These are phyloP conservation scores for Smallanthus sonchifolius DNA, from an alignment of 129 eudicot species.

Conservation along the genomic window DNA sequence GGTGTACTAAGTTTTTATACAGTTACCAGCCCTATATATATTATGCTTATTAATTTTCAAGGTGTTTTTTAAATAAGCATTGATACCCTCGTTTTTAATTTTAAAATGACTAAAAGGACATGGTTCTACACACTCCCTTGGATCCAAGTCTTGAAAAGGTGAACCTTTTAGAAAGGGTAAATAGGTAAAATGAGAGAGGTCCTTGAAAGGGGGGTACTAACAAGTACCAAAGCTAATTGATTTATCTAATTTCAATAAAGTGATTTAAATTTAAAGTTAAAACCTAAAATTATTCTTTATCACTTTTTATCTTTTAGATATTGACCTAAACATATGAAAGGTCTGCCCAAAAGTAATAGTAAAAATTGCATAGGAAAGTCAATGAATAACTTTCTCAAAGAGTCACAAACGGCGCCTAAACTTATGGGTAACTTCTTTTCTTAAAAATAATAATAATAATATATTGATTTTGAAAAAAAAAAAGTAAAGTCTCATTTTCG, in stretches of 20 bases:
- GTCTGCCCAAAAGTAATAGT: background rate
- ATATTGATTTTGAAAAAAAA: background rate
- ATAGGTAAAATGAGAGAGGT: constrained; percentile 16
- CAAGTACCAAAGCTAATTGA: constrained; percentile 37
- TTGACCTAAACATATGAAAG: constrained; percentile 2
- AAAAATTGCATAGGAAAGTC: background rate
- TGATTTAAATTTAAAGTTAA: background rate
- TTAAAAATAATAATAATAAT: background rate
- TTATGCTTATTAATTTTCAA: background rate
- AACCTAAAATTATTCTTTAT: background rate
- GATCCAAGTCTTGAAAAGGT: constrained; percentile 40
- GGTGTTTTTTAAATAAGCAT: background rate
- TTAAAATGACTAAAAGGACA: constrained; percentile 24
- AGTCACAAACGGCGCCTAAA: background rate
- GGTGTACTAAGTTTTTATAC: no score
- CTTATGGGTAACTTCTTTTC: background rate
- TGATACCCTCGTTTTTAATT: background rate
- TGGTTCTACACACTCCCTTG: constrained; percentile 24
- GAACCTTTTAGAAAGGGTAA: constrained; percentile 35
- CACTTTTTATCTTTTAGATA: background rate
- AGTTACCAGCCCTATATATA: background rate
- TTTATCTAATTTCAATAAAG: constrained; percentile 29
- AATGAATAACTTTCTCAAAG: background rate
- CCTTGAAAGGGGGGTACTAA: constrained; percentile 33
- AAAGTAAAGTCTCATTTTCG: no score